Evolutionary conservation across 768 basidiomycete genomes (phyloP).

Genomic region (Panaeolus cyanescens): DNA sequence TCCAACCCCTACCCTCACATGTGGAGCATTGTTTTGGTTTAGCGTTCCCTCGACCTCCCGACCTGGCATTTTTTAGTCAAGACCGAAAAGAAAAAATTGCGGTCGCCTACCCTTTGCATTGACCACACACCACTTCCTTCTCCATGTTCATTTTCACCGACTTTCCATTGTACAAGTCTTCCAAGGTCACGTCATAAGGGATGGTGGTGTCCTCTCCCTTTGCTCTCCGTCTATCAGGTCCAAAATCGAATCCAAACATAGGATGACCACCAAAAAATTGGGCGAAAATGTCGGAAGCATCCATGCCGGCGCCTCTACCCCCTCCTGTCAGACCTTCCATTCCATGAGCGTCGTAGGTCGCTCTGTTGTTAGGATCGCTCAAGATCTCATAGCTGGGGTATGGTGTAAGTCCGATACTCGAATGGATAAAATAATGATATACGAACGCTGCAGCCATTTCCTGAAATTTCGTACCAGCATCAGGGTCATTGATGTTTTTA

Average conservation of each 20-base stretch:
- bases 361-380: constrained; percentile 66
- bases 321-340: constrained; percentile 64
- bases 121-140: constrained; percentile 74
- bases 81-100: constrained; percentile 5
- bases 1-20: constrained; percentile 88
- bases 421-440: constrained; percentile 4
- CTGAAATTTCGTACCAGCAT: constrained; percentile 83
- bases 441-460: constrained; percentile 87
- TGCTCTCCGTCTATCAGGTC: constrained; percentile 44
- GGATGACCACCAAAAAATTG: constrained; percentile 64
- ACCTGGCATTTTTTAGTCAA: constrained; percentile 40
- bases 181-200: constrained; percentile 83
- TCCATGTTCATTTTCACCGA: constrained; percentile 88
- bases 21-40: constrained; percentile 80
- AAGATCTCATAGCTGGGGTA: constrained; percentile 77
- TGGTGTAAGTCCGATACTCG: constrained; percentile 7
- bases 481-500: constrained; percentile 88
- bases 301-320: constrained; percentile 51
- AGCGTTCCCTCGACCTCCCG: constrained; percentile 81
- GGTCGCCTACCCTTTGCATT: constrained; percentile 79
- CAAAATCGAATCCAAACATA: constrained; percentile 62
- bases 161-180: constrained; percentile 93
- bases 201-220: constrained; percentile 76
- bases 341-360: constrained; percentile 73
- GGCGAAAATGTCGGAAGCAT: constrained; percentile 70